Conservation (phyloP, 352 stramenopile genomes). For the Albugo candida region DNA sequence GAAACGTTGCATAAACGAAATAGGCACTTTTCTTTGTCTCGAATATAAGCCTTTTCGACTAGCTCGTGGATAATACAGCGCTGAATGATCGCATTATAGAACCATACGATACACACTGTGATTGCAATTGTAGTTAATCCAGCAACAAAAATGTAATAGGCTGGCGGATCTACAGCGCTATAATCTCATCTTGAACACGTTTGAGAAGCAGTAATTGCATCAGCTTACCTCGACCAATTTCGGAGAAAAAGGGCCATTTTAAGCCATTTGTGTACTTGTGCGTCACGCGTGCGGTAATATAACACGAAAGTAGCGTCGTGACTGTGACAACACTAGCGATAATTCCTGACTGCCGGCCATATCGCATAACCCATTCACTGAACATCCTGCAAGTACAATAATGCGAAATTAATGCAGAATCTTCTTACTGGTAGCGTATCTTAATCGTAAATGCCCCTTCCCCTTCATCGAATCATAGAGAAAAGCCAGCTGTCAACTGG, state of each 20-base stretch:
- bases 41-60: background rate
- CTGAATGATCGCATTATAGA: constrained; percentile 26
- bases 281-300: constrained; percentile 33
- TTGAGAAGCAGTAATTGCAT: background rate
- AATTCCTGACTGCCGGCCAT: constrained; percentile 3
- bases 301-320: constrained; percentile 24
- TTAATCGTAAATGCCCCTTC: too few species aligned
- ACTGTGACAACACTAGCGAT: constrained; percentile 20
- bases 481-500: too few species aligned
- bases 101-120: constrained; percentile 17
- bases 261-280: constrained; percentile 31
- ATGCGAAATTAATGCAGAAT: too few species aligned
- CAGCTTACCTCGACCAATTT: constrained; percentile 27
- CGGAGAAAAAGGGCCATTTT: constrained; percentile 36
- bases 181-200: background rate
- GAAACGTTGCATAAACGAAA: constrained; percentile 11
- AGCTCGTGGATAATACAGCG: constrained; percentile 20
- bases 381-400: too few species aligned
- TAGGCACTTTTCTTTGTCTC: constrained; percentile 8
- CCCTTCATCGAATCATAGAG: too few species aligned
- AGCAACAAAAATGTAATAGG: constrained; percentile 36
- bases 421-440: too few species aligned
- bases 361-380: too few species aligned
- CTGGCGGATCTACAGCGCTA: constrained; percentile 15
- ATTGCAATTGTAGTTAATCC: constrained; percentile 2